Conservation (phyloP, 768 basidiomycete species). For the Hypholoma fasciculare region DNA sequence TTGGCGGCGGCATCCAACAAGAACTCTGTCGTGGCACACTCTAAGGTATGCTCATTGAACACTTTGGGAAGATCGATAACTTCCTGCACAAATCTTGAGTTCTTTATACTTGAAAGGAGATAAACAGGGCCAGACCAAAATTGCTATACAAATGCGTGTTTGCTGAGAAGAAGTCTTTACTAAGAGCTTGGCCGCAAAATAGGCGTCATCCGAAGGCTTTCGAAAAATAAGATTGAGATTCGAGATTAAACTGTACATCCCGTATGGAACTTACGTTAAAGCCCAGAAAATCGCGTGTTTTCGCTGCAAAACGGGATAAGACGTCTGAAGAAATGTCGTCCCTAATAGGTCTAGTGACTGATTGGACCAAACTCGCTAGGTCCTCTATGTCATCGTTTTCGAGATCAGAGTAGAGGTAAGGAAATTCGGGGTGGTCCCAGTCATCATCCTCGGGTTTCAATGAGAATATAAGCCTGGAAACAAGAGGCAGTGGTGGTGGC, state of each 20-base stretch:
- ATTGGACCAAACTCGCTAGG: slow-evolving; percentile 55
- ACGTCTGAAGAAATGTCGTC: slow-evolving; percentile 53
- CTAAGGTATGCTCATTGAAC: slow-evolving; percentile 54
- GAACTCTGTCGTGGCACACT: slow-evolving; percentile 52
- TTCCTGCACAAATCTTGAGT: slow-evolving; percentile 37
- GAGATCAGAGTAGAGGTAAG: slow-evolving; percentile 66
- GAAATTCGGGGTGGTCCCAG: slow-evolving; percentile 76
- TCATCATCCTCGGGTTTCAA: slow-evolving; percentile 79
- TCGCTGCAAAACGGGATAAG: slow-evolving; percentile 54
- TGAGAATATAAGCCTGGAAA: slow-evolving; percentile 76
- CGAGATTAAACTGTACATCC: not conserved
- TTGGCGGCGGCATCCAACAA: slow-evolving; percentile 70
- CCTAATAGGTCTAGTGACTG: slow-evolving; percentile 56
- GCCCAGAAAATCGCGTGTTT: slow-evolving; percentile 53
- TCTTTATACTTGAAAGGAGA: not conserved
- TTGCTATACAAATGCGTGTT: slow-evolving; percentile 51
- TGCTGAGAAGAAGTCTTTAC: slow-evolving; percentile 67
- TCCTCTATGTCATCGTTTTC: slow-evolving; percentile 49
- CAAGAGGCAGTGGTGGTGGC: slow-evolving; percentile 61
- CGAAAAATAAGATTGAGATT: not conserved
- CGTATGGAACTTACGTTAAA: slow-evolving; percentile 48
- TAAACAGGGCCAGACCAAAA: slow-evolving; percentile 34
- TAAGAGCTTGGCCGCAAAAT: slow-evolving; percentile 61
- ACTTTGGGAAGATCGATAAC: slow-evolving; percentile 53
- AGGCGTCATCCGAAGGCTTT: slow-evolving; percentile 56